Evolutionary conservation across 768 basidiomycete species (phyloP).

Genomic region (Pleurotus ostreatus): DNA sequence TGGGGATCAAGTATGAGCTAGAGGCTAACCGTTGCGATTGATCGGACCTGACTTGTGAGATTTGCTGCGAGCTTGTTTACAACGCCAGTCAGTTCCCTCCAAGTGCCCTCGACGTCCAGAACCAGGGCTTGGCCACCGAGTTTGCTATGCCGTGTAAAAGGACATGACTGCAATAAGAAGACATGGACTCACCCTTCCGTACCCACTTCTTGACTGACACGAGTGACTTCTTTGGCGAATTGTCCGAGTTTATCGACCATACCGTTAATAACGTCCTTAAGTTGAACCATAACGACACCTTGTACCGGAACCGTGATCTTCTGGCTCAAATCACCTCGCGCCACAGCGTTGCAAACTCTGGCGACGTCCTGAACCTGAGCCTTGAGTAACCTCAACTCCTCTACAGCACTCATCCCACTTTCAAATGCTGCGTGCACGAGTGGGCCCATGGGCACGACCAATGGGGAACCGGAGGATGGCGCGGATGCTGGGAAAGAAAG

Average conservation of each 20-base stretch:
- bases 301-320: conserved; percentile 70
- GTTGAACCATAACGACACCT: conserved; percentile 66
- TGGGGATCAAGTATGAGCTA: background rate
- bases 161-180: background rate
- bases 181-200: conserved; percentile 55
- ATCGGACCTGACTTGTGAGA: conserved; percentile 80
- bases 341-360: conserved; percentile 70
- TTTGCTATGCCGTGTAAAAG: conserved; percentile 61
- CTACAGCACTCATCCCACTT: conserved; percentile 59
- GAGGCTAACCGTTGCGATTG: conserved; percentile 54
- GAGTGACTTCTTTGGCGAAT: conserved; percentile 89
- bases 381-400: conserved; percentile 69
- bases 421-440: conserved; percentile 53
- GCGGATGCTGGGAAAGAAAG: conserved; percentile 12
- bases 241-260: conserved; percentile 69
- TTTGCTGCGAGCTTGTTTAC: conserved; percentile 82
- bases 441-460: conserved; percentile 48
- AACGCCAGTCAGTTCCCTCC: conserved; percentile 78
- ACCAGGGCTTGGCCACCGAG: conserved; percentile 86
- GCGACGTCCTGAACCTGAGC: conserved; percentile 67
- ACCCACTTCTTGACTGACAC: conserved; percentile 81
- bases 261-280: conserved; percentile 66
- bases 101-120: conserved; percentile 86
- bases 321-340: conserved; percentile 61
- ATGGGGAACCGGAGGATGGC: conserved; percentile 12